Evolutionary conservation across 2,329 filamentous ascomycete species (phyloP), one percentile per base, ranked within the genome.

Genomic region (Hypoxylon sp.): DNA sequence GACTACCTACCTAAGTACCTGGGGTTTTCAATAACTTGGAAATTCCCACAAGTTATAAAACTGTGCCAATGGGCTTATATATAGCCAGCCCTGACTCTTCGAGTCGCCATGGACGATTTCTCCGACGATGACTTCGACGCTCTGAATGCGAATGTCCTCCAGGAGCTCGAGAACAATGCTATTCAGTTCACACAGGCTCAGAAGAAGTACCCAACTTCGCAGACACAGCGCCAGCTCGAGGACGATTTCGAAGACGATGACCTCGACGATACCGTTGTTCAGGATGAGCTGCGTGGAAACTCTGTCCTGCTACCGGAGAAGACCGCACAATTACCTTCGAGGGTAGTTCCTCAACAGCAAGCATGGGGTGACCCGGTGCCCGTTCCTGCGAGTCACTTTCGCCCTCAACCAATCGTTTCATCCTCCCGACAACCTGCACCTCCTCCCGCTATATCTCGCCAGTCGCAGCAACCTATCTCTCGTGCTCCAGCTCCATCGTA

Each of bases 51-150:
- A 56, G 11, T 25, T 36, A 1, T 21, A 36, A 36, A 2, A 62
- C 52, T 23, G 62, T 63, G 70, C 70, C 64, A 69, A 73, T 73
- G 72, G 72, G 72, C 69, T 71, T 65, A 51, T 68, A 71, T 64
- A 68, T 64, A 57, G 64, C 67, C 62, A 25, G 11, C 48, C 45
- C 50, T 79, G 80, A 55, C 78, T 79, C 64, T 79, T 64, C 74
- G 76, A 73, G 81, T 81, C 79, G 76, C 77, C 60, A 79, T 77
- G 80, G 87, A 89, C 80, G 85, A 87, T 67, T 90, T 89, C 75
- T 87, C 84, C 65, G 89, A 90, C 75, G 89, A 90, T 75, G 88
- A 84, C 66, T 82, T 91, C 72, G 88, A 91, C 76, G 82, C 85
- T 43, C 80, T 91, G 45, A 86, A 88, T 69, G 82, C 85, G 68